These are phyloP conservation scores for Exsudoporus floridanus DNA, from an alignment of 1,284 basidiomycete genomes.

Conservation along the genomic window DNA sequence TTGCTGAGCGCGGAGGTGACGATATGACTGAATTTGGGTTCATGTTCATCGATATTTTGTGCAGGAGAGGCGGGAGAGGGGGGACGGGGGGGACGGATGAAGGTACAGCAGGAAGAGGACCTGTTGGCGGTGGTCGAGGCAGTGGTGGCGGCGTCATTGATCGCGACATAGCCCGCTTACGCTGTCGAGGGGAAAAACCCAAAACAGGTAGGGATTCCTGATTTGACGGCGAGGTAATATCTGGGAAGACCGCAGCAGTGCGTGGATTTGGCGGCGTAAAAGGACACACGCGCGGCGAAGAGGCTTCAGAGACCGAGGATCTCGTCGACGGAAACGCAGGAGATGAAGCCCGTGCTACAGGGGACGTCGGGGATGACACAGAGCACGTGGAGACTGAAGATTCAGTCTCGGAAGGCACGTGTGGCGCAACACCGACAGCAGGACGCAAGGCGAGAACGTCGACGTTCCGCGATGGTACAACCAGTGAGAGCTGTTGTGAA, in stretches of 20 bases:
- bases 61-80: constrained; percentile 25
- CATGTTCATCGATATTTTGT: constrained; percentile 15
- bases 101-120: constrained; percentile 34
- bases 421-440: constrained; percentile 25
- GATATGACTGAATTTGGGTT: background rate
- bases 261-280: constrained; percentile 9
- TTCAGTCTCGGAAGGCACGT: constrained; percentile 30
- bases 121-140: constrained; percentile 29
- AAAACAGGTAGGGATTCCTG: constrained; percentile 4
- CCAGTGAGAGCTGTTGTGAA: constrained; percentile 11
- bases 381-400: constrained; percentile 12
- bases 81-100: constrained; percentile 27
- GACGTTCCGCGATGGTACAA: constrained; percentile 14
- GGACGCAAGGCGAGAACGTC: constrained; percentile 13
- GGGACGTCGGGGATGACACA: constrained; percentile 14
- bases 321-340: constrained; percentile 10
- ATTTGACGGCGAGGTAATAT: constrained; percentile 4
- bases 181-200: constrained; percentile 15
- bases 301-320: background rate
- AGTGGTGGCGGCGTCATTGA: constrained; percentile 28
- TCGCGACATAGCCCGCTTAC: constrained; percentile 26
- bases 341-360: constrained; percentile 6
- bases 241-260: constrained; percentile 1
- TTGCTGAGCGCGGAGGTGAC: constrained; percentile 8
- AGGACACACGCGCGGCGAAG: constrained; percentile 1